A percentile compares a stretch with the other conserved stretches of the same genome.
Conservation (phyloP, 2,329 filamentous ascomycete genomes). For the Fusarium coicis region DNA sequence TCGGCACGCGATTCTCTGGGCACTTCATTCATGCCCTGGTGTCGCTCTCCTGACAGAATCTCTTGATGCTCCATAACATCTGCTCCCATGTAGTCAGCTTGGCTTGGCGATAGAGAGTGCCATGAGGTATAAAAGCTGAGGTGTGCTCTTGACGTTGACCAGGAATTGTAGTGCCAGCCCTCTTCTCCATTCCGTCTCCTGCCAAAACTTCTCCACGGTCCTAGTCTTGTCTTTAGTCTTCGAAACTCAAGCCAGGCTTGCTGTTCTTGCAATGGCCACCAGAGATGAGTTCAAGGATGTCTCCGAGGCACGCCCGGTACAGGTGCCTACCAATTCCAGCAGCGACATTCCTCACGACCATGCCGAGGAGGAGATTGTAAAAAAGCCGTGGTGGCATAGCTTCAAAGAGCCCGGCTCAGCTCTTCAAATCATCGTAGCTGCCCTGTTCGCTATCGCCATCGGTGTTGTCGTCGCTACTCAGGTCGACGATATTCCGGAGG, state of each 20-base stretch:
- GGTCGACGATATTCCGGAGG: constrained; percentile 55
- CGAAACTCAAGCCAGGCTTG: constrained; percentile 20
- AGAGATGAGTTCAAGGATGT: constrained; percentile 36
- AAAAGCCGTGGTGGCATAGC: constrained; percentile 51
- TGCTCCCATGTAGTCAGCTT: constrained; percentile 13
- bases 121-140: constrained; percentile 30
- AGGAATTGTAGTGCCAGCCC: neutral
- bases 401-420: constrained; percentile 57
- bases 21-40: constrained; percentile 18
- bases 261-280: constrained; percentile 25
- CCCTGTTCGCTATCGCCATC: constrained; percentile 60
- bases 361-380: constrained; percentile 32
- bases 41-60: constrained; percentile 11
- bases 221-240: constrained; percentile 2
- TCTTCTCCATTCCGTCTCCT: constrained; percentile 3
- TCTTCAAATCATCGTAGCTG: constrained; percentile 61
- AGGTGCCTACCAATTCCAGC: constrained; percentile 34
- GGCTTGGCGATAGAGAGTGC: constrained; percentile 28
- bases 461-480: constrained; percentile 57
- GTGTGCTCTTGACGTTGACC: neutral
- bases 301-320: constrained; percentile 22
- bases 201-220: neutral
- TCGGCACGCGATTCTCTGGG: constrained; percentile 22
- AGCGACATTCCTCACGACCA: constrained; percentile 15
- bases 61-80: constrained; percentile 12